These are phyloP conservation scores for Cryphonectria naterciae DNA, from an alignment of 2,329 filamentous ascomycete species.

Conservation along the genomic window DNA sequence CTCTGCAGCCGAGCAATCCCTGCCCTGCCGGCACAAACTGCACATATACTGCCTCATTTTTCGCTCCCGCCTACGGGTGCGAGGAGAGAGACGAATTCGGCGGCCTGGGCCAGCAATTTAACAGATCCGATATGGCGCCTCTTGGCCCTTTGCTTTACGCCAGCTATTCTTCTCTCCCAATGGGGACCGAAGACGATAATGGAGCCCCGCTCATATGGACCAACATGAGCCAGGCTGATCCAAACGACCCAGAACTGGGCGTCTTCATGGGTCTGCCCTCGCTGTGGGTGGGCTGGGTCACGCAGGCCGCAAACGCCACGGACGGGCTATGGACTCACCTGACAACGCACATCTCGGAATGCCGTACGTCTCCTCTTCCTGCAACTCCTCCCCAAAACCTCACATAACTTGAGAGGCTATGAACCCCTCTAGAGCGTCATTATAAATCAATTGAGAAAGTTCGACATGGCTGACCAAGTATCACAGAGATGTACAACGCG, in stretches of 20 bases:
- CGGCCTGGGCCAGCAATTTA: constrained; percentile 17
- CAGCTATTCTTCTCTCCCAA: constrained; percentile 29
- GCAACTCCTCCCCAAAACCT: neutral
- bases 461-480: neutral
- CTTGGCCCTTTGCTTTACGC: constrained; percentile 23
- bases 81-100: constrained; percentile 28
- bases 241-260: constrained; percentile 22
- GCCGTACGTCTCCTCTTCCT: constrained; percentile 1
- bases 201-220: constrained; percentile 27
- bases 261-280: constrained; percentile 25
- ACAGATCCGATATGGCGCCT: constrained; percentile 25
- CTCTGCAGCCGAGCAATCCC: constrained; percentile 23
- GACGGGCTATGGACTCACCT: constrained; percentile 18
- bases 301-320: constrained; percentile 14
- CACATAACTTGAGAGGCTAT: neutral
- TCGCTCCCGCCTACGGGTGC: constrained; percentile 27
- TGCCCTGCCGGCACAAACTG: constrained; percentile 28
- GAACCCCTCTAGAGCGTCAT: neutral
- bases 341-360: constrained; percentile 25
- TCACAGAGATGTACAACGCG: constrained; percentile 23
- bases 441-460: neutral
- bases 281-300: constrained; percentile 29
- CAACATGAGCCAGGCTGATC: constrained; percentile 16
- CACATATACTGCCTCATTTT: constrained; percentile 20
- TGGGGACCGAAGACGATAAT: constrained; percentile 21